Conservation (phyloP, 2,329 filamentous ascomycete genomes). For the Cladobotryum protrusum region DNA sequence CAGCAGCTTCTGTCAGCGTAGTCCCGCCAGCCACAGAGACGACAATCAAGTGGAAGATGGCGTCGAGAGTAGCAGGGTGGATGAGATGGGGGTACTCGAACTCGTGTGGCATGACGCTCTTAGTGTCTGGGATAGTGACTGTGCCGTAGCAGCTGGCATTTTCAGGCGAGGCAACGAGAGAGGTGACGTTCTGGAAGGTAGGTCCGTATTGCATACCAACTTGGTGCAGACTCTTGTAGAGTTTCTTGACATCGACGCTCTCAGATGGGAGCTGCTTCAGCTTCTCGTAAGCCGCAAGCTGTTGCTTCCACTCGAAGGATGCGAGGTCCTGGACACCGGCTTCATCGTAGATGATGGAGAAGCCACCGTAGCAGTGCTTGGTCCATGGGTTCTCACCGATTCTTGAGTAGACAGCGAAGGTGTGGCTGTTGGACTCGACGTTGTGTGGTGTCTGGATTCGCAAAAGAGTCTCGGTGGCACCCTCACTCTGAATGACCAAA, state of each 20-base stretch:
- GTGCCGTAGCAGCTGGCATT: conserved; percentile 25
- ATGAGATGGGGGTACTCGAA: conserved; percentile 34
- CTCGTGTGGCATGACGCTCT: background rate
- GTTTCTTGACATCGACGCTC: conserved; percentile 3
- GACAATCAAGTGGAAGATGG: conserved; percentile 40
- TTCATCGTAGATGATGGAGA: too few relatives aligned
- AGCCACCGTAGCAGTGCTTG: too few relatives aligned
- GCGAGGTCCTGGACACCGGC: too few relatives aligned
- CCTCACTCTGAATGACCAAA: too few relatives aligned
- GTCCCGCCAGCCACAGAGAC: conserved; percentile 11
- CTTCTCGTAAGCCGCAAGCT: too few relatives aligned
- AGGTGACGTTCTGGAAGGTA: conserved; percentile 14
- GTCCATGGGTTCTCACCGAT: too few relatives aligned
- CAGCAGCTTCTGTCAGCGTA: conserved; percentile 1
- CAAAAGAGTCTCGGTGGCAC: too few relatives aligned
- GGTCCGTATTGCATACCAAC: conserved; percentile 16
- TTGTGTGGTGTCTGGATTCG: too few relatives aligned
- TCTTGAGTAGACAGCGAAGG: too few relatives aligned
- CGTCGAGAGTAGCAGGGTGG: conserved; percentile 43
- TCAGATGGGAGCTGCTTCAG: background rate
- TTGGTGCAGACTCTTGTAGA: conserved; percentile 14
- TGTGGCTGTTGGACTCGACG: too few relatives aligned
- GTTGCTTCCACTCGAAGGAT: too few relatives aligned
- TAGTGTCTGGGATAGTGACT: background rate
- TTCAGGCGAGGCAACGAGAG: background rate